phyloP scores from a whole-genome alignment of 2,329 filamentous ascomycete species.

The Cercospora brassicicola region DNA sequence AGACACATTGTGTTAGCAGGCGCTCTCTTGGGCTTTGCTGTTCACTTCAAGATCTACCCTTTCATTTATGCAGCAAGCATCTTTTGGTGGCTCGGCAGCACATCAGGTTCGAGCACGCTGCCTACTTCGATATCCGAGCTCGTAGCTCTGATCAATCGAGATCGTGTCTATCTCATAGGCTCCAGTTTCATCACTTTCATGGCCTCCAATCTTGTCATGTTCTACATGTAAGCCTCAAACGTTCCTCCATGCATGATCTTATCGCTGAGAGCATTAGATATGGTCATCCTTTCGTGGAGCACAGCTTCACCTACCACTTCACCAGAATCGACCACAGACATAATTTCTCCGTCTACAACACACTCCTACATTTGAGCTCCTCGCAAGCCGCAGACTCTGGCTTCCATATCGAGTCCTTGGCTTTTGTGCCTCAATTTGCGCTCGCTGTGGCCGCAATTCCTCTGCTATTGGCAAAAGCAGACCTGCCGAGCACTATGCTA shows the following conservation, averaged over 20 bases:
- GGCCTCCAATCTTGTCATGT: conserved; percentile 76
- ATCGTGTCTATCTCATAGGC: conserved; percentile 59
- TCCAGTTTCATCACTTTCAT: conserved; percentile 72
- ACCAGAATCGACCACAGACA: conserved; percentile 93
- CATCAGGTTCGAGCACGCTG: neutral
- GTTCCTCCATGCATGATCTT: neutral
- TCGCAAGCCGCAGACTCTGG: conserved; percentile 52
- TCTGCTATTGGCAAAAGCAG: conserved; percentile 72
- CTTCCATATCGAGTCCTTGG: conserved; percentile 69
- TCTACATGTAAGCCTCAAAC: conserved; percentile 59
- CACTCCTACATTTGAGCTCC: conserved; percentile 82
- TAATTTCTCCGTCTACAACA: conserved; percentile 97
- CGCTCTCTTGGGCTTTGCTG: conserved; percentile 72
- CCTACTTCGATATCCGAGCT: conserved; percentile 23
- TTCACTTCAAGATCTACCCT: conserved; percentile 99
- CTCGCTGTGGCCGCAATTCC: conserved; percentile 77
- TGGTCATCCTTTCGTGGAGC: conserved; percentile 75
- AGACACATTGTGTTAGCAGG: conserved; percentile 67
- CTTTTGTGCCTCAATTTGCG: conserved; percentile 84
- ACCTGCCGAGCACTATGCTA: conserved; percentile 81
- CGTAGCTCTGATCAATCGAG: conserved; percentile 24
- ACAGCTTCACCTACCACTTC: conserved; percentile 92
- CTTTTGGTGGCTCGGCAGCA: conserved; percentile 73
- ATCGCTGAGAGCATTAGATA: conserved; percentile 56
- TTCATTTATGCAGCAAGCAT: conserved; percentile 89